These are phyloP conservation scores for Creolimax fragrantissima DNA, from an alignment of 78 protist species.

Conservation along the genomic window DNA sequence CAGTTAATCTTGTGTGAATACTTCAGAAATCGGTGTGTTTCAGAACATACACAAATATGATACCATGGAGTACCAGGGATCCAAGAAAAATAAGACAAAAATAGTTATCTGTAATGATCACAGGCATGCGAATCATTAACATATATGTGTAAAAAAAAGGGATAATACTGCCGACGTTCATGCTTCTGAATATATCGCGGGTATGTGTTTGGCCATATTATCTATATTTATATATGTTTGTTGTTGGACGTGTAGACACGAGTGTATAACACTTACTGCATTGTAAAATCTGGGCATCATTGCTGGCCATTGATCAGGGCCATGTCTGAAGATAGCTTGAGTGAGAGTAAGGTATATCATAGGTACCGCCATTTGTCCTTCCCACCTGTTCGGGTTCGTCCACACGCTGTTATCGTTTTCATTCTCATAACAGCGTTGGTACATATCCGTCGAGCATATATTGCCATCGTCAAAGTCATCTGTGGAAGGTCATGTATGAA, in stretches of 20 bases:
- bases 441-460: no score
- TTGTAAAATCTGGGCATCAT: not conserved
- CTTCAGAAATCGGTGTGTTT: no score
- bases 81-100: no score
- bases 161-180: not conserved
- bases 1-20: no score
- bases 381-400: not conserved
- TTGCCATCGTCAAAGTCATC: no score
- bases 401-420: not conserved
- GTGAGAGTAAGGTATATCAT: not conserved
- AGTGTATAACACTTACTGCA: not conserved
- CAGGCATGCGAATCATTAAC: not conserved
- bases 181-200: not conserved
- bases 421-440: not conserved
- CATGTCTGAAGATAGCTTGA: not conserved
- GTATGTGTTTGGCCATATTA: not conserved
- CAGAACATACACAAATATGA: no score
- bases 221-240: no score
- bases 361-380: not conserved
- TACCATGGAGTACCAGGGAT: no score
- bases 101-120: not conserved
- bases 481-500: no score
- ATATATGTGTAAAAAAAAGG: not conserved
- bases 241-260: no score
- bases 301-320: not conserved